Evolutionary conservation across 1,284 basidiomycete genomes (phyloP).

Genomic region (Heliocybe sulcata): DNA sequence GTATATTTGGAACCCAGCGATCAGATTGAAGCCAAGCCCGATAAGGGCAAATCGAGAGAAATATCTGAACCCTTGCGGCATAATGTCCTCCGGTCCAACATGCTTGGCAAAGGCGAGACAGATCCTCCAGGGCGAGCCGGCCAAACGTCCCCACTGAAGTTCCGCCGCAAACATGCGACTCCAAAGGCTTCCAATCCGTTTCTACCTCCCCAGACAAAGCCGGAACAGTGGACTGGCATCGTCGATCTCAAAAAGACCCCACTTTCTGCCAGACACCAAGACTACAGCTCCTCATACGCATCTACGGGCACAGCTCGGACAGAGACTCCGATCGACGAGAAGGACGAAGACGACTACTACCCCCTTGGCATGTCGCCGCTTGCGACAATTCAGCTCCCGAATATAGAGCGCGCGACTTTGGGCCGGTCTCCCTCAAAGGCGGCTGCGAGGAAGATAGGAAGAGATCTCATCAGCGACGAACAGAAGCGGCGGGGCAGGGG

Average conservation of each 20-base stretch:
- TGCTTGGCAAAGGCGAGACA: neutral
- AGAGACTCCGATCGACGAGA: conserved; percentile 12
- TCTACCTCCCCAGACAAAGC: conserved; percentile 41
- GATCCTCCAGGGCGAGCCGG: conserved; percentile 21
- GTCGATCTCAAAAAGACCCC: conserved; percentile 66
- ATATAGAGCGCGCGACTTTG: conserved; percentile 57
- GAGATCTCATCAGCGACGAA: conserved; percentile 46
- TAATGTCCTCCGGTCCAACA: conserved; percentile 43
- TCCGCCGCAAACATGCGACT: conserved; percentile 44
- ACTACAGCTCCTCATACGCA: neutral
- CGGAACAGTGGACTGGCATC: conserved; percentile 62
- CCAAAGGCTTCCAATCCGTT: conserved; percentile 56
- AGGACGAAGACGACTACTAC: conserved; percentile 34
- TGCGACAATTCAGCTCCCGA: conserved; percentile 56
- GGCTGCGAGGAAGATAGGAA: conserved; percentile 60
- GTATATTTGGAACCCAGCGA: conserved; percentile 2
- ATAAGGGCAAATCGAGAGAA: conserved; percentile 39
- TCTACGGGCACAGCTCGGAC: conserved; percentile 20
- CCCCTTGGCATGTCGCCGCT: conserved; percentile 79
- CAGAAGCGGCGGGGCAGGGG: conserved; percentile 13
- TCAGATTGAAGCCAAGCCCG: conserved; percentile 7
- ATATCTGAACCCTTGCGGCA: conserved; percentile 32
- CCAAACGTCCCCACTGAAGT: conserved; percentile 31
- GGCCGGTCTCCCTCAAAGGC: conserved; percentile 54
- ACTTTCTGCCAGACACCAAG: conserved; percentile 20